Conservation (phyloP, 768 basidiomycete species). For the Tulasnella calospora region DNA sequence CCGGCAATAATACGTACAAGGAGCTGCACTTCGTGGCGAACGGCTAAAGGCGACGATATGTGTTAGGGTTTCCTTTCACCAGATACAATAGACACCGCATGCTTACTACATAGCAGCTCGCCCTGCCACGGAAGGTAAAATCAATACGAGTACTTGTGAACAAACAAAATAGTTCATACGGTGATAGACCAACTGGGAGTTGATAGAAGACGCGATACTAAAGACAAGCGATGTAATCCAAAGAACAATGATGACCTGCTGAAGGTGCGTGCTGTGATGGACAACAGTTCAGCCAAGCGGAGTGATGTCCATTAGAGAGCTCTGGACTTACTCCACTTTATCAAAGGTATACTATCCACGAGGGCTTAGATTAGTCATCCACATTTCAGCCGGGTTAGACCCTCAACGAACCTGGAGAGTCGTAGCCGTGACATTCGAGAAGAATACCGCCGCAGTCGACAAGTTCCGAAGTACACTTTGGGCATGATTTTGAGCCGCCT, state of each 20-base stretch:
- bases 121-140: neutral
- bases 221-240: conserved; percentile 28
- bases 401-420: neutral
- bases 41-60: neutral
- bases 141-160: neutral
- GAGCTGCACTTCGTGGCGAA: conserved; percentile 25
- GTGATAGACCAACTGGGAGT: conserved; percentile 28
- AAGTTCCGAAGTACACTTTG: conserved; percentile 22
- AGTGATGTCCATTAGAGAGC: conserved; percentile 54
- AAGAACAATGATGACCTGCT: conserved; percentile 22
- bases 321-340: neutral
- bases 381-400: neutral
- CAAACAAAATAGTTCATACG: conserved; percentile 34
- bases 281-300: conserved; percentile 34
- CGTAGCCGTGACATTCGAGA: conserved; percentile 10
- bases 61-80: neutral
- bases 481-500: conserved; percentile 32
- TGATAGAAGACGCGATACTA: conserved; percentile 27
- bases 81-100: neutral
- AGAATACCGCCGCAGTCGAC: conserved; percentile 23
- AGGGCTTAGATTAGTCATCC: neutral
- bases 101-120: conserved; percentile 28
- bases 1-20: conserved; percentile 36
- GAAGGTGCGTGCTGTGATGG: conserved; percentile 37
- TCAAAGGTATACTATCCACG: neutral